Conservation (phyloP, 495 filamentous ascomycete species). For the Aspergillus biplanus region DNA sequence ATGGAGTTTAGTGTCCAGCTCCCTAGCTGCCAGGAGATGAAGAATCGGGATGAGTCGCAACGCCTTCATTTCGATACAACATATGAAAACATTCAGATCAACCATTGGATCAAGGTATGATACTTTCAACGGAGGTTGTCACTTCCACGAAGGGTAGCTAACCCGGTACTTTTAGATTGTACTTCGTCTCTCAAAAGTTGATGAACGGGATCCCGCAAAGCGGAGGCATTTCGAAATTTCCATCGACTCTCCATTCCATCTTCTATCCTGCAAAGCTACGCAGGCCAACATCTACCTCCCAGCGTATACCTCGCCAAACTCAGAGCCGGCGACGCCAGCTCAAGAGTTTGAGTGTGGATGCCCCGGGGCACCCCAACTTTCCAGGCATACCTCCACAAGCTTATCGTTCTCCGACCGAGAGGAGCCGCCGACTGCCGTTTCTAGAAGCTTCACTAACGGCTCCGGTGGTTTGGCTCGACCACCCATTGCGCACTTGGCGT, state of each 20-base stretch:
- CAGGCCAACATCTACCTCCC: conserved; percentile 89
- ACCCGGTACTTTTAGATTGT: conserved; percentile 67
- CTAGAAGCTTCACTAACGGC: conserved; percentile 51
- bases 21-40: conserved; percentile 88
- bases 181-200: conserved; percentile 88
- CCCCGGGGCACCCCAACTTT: conserved; percentile 60
- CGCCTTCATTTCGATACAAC: conserved; percentile 92
- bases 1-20: conserved; percentile 97
- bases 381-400: conserved; percentile 44
- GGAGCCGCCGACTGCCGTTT: conserved; percentile 28
- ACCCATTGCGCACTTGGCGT: conserved; percentile 50
- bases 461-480: conserved; percentile 52
- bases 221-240: conserved; percentile 97
- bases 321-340: conserved; percentile 45
- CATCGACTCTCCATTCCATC: conserved; percentile 96
- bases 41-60: conserved; percentile 69
- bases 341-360: conserved; percentile 74
- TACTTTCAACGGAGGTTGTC: background rate
- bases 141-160: background rate
- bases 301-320: conserved; percentile 71
- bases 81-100: conserved; percentile 93
- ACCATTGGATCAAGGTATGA: conserved; percentile 98
- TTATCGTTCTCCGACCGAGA: conserved; percentile 38
- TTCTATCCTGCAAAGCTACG: conserved; percentile 91
- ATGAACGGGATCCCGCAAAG: conserved; percentile 77